phyloP scores from a whole-genome alignment of 2,329 filamentous ascomycete genomes.

The Ceratocystis cubensis region DNA sequence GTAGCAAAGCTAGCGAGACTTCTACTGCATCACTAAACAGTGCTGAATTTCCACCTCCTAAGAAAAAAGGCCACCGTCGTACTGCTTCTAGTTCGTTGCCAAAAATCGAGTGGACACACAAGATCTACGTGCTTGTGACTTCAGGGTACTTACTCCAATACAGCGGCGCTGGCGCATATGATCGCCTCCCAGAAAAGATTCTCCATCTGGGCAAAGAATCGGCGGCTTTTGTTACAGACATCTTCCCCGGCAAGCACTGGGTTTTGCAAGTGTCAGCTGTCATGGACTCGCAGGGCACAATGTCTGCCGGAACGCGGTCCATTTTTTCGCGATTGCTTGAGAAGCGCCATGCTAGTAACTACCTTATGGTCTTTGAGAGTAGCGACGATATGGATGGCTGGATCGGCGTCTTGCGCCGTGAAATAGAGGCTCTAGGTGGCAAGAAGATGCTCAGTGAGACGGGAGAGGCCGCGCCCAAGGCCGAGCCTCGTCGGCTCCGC shows the following conservation, averaged over 20 bases:
- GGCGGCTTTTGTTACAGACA: conserved; percentile 66
- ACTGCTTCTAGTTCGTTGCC: conserved; percentile 31
- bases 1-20: conserved; percentile 3
- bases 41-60: conserved; percentile 1
- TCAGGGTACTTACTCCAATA: conserved; percentile 67
- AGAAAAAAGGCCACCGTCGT: conserved; percentile 38
- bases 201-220: conserved; percentile 61
- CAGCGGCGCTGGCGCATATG: conserved; percentile 53
- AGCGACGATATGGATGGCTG: conserved; percentile 65
- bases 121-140: conserved; percentile 59
- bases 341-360: conserved; percentile 46
- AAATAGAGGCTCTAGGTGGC: conserved; percentile 59
- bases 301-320: conserved; percentile 39
- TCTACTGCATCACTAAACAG: neutral
- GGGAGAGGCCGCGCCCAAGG: conserved; percentile 38
- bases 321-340: conserved; percentile 47
- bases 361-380: conserved; percentile 60
- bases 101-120: conserved; percentile 54
- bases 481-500: conserved; percentile 27
- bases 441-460: conserved; percentile 51
- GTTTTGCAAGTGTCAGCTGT: conserved; percentile 62
- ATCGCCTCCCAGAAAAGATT: conserved; percentile 61
- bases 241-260: conserved; percentile 69
- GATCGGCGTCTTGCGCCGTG: conserved; percentile 54
- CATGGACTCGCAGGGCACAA: conserved; percentile 44